These are phyloP conservation scores for Wickerhamiella brachini DNA, from an alignment of 805 yeast genomes.

Conservation along the genomic window DNA sequence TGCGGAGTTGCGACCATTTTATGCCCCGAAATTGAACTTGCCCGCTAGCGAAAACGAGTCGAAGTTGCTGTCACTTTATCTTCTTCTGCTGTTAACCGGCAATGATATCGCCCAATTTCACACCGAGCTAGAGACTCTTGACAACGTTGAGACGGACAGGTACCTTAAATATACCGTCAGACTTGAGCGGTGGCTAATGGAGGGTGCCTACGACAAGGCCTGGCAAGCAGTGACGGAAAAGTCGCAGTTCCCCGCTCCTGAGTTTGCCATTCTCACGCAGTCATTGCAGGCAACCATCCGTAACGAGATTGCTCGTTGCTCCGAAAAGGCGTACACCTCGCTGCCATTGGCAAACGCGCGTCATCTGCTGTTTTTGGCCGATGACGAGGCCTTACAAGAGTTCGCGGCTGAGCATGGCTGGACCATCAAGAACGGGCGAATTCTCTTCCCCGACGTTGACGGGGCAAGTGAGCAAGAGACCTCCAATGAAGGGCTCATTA, in stretches of 20 bases:
- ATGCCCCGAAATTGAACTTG: constrained; percentile 30
- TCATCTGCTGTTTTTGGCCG: constrained; percentile 55
- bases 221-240: constrained; percentile 58
- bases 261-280: constrained; percentile 64
- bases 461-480: constrained; percentile 28
- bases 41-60: constrained; percentile 47
- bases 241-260: constrained; percentile 41
- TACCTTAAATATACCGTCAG: constrained; percentile 73
- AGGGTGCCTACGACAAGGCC: constrained; percentile 88
- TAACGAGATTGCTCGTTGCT: constrained; percentile 69
- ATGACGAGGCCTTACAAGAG: constrained; percentile 39
- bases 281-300: constrained; percentile 61
- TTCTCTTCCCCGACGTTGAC: constrained; percentile 23
- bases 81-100: constrained; percentile 63
- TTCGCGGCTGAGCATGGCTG: constrained; percentile 46
- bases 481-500: constrained; percentile 35
- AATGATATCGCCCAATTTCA: constrained; percentile 83
- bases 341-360: constrained; percentile 77
- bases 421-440: constrained; percentile 36
- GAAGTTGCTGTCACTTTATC: constrained; percentile 61
- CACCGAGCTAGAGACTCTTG: constrained; percentile 68
- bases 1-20: constrained; percentile 67
- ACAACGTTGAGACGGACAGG: constrained; percentile 49
- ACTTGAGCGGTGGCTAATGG: constrained; percentile 88
- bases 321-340: constrained; percentile 61